Evolutionary conservation across 1,284 basidiomycete species (phyloP), one percentile per base, ranked within the genome.

Genomic region (Trichosporon sp.): DNA sequence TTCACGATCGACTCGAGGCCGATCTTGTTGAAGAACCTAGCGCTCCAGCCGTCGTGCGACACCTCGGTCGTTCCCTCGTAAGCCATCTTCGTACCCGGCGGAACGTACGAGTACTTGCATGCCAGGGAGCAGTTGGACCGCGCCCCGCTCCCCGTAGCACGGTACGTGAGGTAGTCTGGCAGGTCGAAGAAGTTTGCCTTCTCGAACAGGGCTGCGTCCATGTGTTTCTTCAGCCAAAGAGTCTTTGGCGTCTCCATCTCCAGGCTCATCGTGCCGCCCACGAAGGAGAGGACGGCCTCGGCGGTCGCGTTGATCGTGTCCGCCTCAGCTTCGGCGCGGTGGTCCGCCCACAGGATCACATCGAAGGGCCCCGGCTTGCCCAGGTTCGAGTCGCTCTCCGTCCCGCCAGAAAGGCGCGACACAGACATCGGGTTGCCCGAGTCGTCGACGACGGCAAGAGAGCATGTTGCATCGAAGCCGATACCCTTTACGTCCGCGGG

Each of bases 171-270:
- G 82, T 89, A 98, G 81, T 99, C 95, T 14, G 95, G 95, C 27
- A 99, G 86, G 80, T 99, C 96, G 80, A 96, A 99, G 83, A 99
- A 95, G 79, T 92, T 89, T 81, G 89, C 93, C 59, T 85, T 82
- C 54, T 86, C 83, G 81, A 99, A 99, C n/a, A 83, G 82, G 13
- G 85, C 82, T 0, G 85, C 75, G 2, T 85, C 78, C 92, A 97
- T 95, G 81, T 92, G 85, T 65, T 88, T 88, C 80, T 95, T 96
- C 54, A 99, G 84, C 95, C 95, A 99, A 33, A 98, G 87, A 11
- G 95, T 89, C 81, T 98, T 97, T 0, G 94, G 94, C 52, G 95
- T 87, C 80, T 96, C 94, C 94, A 97, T 96, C 80, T 97, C 94
- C 58, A 96, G 85, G 91, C 92, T 95, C 90, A 99, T 97, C 34